These are phyloP conservation scores for Diutina ranongensis DNA, from an alignment of 1,139 yeast genomes.

Conservation along the genomic window DNA sequence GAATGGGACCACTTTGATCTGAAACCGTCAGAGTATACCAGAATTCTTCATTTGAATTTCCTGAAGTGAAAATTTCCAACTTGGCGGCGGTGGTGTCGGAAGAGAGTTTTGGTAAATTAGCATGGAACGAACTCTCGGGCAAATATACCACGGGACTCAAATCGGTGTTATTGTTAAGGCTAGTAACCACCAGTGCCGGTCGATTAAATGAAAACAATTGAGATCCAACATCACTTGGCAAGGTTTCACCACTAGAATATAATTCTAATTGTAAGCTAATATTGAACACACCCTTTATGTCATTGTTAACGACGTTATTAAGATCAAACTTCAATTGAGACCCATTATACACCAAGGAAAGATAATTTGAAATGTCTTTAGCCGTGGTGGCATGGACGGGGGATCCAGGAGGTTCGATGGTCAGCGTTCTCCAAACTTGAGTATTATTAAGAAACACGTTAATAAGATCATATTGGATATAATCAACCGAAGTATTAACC, in stretches of 20 bases:
- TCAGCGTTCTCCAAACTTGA: slow-evolving; percentile 77
- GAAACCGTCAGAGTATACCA: slow-evolving; percentile 66
- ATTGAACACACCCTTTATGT: slow-evolving; percentile 51
- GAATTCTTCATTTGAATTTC: slow-evolving; percentile 72
- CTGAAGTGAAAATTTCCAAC: slow-evolving; percentile 56
- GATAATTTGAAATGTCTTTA: slow-evolving; percentile 57
- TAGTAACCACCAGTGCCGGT: slow-evolving; percentile 10
- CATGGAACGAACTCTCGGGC: slow-evolving; percentile 26
- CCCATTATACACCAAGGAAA: slow-evolving; percentile 33
- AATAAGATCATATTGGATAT: slow-evolving; percentile 68
- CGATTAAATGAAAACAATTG: slow-evolving; percentile 8
- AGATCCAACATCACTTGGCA: not conserved
- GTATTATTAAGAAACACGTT: slow-evolving; percentile 55
- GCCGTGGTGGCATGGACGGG: slow-evolving; percentile 35
- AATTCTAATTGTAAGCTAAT: slow-evolving; percentile 41
- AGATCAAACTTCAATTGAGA: slow-evolving; percentile 38
- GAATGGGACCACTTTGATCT: slow-evolving; percentile 44
- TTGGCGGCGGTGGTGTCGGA: slow-evolving; percentile 46
- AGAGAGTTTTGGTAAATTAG: slow-evolving; percentile 28
- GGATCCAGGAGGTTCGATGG: slow-evolving; percentile 62
- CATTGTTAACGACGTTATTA: slow-evolving; percentile 50
- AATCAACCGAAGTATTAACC: slow-evolving; percentile 46
- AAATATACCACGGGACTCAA: slow-evolving; percentile 15
- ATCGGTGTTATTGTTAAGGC: slow-evolving; percentile 11
- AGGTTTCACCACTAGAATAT: slow-evolving; percentile 16